Conservation (phyloP, 1,139 yeast species). For the Candida dubliniensis region DNA sequence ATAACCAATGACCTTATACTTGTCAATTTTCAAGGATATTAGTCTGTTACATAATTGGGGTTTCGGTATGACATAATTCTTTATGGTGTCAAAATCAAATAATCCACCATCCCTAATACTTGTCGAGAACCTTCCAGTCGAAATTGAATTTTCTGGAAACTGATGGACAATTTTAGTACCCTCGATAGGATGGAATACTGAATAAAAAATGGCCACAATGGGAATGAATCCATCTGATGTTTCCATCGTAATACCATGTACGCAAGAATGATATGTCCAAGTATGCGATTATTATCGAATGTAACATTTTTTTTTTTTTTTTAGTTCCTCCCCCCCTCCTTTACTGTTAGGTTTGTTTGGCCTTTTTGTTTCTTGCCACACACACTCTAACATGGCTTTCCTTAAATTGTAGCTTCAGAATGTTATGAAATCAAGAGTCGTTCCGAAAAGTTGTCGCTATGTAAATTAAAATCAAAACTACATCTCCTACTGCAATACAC, state of each 20-base stretch:
- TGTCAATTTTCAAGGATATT: constrained; percentile 69
- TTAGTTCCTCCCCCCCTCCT: neutral
- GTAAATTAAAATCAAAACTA: too few species aligned
- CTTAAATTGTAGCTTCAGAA: too few species aligned
- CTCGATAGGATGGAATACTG: constrained; percentile 92
- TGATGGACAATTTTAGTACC: constrained; percentile 94
- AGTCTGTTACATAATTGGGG: constrained; percentile 85
- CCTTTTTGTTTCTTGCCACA: too few species aligned
- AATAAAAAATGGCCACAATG: constrained; percentile 81
- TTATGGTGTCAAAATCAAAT: constrained; percentile 81
- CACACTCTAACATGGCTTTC: too few species aligned
- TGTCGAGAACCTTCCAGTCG: constrained; percentile 9
- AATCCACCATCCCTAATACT: constrained; percentile 27
- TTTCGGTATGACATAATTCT: constrained; percentile 90
- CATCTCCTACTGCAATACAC: too few species aligned
- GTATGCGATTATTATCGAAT: constrained; percentile 6
- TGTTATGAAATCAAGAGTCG: too few species aligned
- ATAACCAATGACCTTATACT: constrained; percentile 78
- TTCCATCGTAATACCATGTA: constrained; percentile 28
- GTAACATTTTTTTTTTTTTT: constrained; percentile 1
- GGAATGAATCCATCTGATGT: constrained; percentile 70
- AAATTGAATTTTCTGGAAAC: constrained; percentile 69
- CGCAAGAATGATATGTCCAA: constrained; percentile 16
- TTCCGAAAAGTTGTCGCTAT: too few species aligned
- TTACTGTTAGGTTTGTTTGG: too few species aligned